Evolutionary conservation across 1,139 yeast species (phyloP).

Genomic region (Protomyces gravidus): DNA sequence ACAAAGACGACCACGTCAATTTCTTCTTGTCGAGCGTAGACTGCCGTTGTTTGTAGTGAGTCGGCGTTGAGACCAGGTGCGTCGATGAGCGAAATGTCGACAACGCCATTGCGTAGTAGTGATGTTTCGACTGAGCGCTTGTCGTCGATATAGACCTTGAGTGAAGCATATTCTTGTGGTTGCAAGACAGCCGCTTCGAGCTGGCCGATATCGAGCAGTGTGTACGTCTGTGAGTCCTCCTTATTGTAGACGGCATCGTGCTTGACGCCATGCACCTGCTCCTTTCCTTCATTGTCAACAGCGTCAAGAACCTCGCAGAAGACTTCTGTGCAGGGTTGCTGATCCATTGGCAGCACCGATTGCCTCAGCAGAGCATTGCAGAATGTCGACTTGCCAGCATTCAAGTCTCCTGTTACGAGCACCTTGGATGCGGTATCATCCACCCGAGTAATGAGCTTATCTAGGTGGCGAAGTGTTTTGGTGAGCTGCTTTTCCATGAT

Average conservation of each 20-base stretch:
- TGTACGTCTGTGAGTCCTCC: slow-evolving; percentile 63
- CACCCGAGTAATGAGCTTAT: slow-evolving; percentile 73
- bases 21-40: slow-evolving; percentile 93
- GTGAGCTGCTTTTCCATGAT: slow-evolving; percentile 26
- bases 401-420: slow-evolving; percentile 92
- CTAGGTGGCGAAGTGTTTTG: slow-evolving; percentile 50
- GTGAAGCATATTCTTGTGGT: slow-evolving; percentile 58
- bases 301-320: slow-evolving; percentile 93
- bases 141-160: slow-evolving; percentile 80
- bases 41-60: slow-evolving; percentile 89
- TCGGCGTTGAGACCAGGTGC: slow-evolving; percentile 97
- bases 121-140: slow-evolving; percentile 63
- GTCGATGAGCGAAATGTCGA: slow-evolving; percentile 87
- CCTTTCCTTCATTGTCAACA: slow-evolving; percentile 64
- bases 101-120: slow-evolving; percentile 79
- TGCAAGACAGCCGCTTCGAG: slow-evolving; percentile 71
- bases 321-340: slow-evolving; percentile 95
- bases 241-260: slow-evolving; percentile 57
- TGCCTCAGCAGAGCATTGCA: slow-evolving; percentile 85
- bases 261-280: slow-evolving; percentile 92
- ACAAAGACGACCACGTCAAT: slow-evolving; percentile 95
- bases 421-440: slow-evolving; percentile 92
- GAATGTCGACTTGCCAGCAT: slow-evolving; percentile 93
- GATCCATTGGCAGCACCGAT: slow-evolving; percentile 84
- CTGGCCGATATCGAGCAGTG: slow-evolving; percentile 51